Evolutionary conservation across 2,329 filamentous ascomycete species (phyloP).

Genomic region (Diaporthe sp.): DNA sequence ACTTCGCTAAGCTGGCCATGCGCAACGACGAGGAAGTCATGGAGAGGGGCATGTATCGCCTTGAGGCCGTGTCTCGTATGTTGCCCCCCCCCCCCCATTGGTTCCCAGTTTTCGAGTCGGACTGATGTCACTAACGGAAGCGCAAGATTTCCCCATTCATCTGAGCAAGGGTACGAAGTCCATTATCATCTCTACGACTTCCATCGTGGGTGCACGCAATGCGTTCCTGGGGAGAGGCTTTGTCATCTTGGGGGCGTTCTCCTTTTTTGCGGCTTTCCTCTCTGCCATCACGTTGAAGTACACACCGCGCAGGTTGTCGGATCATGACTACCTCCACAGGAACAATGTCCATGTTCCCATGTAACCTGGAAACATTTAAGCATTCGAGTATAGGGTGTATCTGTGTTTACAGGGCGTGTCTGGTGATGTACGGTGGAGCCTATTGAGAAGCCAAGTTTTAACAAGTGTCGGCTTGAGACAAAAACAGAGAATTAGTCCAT

Average conservation of each 20-base stretch:
- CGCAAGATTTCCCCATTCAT: background rate
- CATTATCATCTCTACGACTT: background rate
- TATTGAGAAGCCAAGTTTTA: no score
- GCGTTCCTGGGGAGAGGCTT: background rate
- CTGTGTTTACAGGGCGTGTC: background rate
- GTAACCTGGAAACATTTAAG: background rate
- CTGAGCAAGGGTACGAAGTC: conserved; percentile 52
- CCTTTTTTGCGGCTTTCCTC: background rate
- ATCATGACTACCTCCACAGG: background rate
- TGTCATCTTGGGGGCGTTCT: background rate
- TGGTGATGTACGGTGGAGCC: background rate
- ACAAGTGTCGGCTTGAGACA: no score
- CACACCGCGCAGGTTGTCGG: background rate
- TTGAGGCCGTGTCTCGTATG: background rate
- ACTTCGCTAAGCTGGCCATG: background rate
- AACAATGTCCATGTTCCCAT: no score
- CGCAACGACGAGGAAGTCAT: background rate
- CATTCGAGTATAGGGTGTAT: background rate
- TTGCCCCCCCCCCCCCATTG: background rate
- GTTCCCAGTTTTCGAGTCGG: background rate
- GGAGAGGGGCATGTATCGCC: conserved; percentile 2
- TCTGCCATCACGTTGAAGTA: conserved; percentile 1
- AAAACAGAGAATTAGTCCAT: no score
- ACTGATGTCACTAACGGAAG: background rate
- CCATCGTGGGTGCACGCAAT: background rate